phyloP scores from a whole-genome alignment of 1,139 yeast species.

The Yamadazyma trypodendri region DNA sequence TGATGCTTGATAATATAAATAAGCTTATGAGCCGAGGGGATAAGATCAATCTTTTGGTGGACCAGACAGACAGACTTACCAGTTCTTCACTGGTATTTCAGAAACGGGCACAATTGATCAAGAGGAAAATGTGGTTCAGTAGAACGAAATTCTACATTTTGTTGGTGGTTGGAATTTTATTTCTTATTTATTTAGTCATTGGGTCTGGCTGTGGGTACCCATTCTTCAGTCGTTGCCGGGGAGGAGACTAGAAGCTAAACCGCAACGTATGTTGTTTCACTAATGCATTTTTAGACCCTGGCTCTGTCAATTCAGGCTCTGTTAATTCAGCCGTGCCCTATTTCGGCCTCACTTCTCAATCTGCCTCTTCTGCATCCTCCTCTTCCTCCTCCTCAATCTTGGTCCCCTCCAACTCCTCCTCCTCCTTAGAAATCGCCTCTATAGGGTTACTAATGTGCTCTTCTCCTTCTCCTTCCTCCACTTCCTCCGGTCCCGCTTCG shows the following conservation, averaged over 20 bases:
- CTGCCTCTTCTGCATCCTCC: conserved; percentile 16
- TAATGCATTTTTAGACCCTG: background rate
- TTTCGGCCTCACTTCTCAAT: background rate
- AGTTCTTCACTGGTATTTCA: conserved; percentile 70
- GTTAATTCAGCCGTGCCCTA: background rate
- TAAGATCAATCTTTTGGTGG: conserved; percentile 68
- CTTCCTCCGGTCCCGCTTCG: conserved; percentile 10
- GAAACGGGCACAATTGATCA: conserved; percentile 64
- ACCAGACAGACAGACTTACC: conserved; percentile 77
- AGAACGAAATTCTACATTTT: conserved; percentile 44
- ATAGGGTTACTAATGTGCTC: conserved; percentile 19
- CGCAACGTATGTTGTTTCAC: background rate
- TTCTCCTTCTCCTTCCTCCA: conserved; percentile 9
- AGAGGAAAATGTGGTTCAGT: conserved; percentile 67
- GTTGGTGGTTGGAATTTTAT: conserved; percentile 24
- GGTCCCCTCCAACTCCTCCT: conserved; percentile 10
- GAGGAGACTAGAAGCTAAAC: too few species aligned
- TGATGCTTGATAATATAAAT: conserved; percentile 71
- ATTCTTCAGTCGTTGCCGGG: conserved; percentile 29
- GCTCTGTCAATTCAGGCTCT: background rate
- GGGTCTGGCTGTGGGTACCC: conserved; percentile 57
- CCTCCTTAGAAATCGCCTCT: conserved; percentile 23
- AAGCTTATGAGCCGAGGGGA: conserved; percentile 79
- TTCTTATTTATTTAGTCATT: conserved; percentile 40
- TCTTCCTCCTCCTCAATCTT: conserved; percentile 12